A percentile compares a stretch with the other conserved stretches of the same genome.
phyloP scores from a whole-genome alignment of 2,329 filamentous ascomycete species.

The Exophiala viscosa region DNA sequence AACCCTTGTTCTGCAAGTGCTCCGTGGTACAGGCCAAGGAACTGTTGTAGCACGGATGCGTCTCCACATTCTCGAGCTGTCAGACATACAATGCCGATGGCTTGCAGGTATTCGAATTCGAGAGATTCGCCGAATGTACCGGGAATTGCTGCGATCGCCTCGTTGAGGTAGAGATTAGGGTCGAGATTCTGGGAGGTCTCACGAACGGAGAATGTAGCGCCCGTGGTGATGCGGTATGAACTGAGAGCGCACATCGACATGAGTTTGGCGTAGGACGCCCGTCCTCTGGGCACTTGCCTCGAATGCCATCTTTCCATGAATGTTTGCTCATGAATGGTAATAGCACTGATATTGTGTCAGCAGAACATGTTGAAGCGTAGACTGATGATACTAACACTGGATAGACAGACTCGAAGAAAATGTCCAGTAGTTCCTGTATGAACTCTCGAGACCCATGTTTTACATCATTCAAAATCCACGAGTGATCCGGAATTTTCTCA shows the following conservation, averaged over 20 bases:
- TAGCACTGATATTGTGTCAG: neutral
- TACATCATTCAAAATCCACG: constrained; percentile 1
- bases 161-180: constrained; percentile 7
- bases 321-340: constrained; percentile 3
- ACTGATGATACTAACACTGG: constrained; percentile 1
- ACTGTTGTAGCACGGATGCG: constrained; percentile 6
- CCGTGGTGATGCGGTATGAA: constrained; percentile 6
- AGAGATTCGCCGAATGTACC: neutral
- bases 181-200: neutral
- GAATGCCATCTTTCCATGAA: constrained; percentile 4
- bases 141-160: constrained; percentile 3
- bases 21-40: constrained; percentile 7
- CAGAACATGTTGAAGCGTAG: neutral
- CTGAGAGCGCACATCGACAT: constrained; percentile 11
- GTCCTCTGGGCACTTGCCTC: neutral
- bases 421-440: constrained; percentile 1
- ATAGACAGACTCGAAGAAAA: constrained; percentile 10
- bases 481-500: neutral
- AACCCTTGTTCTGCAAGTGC: constrained; percentile 5
- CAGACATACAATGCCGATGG: constrained; percentile 7
- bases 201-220: neutral
- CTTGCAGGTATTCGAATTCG: constrained; percentile 6
- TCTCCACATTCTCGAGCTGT: constrained; percentile 5
- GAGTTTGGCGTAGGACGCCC: constrained; percentile 2
- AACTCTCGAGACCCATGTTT: constrained; percentile 5